Evolutionary conservation across 495 filamentous ascomycete species (phyloP).

Genomic region (Penicillium coffeae): DNA sequence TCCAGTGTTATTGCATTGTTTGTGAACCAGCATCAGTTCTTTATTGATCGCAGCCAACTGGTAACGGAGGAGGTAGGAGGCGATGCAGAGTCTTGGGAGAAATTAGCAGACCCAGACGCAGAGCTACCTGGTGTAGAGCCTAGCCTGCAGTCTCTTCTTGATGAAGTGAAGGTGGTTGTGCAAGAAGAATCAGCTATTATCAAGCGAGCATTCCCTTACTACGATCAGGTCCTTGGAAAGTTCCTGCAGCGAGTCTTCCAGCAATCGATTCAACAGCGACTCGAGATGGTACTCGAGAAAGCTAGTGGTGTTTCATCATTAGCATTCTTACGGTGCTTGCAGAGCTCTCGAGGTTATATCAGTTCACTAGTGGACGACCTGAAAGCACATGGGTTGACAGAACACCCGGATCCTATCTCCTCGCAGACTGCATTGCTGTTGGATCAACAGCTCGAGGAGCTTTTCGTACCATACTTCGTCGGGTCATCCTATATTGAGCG

Average conservation of each 20-base stretch:
- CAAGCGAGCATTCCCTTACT: slow-evolving; percentile 90
- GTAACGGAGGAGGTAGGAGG: slow-evolving; percentile 85
- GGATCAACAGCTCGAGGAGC: slow-evolving; percentile 93
- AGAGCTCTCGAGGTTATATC: slow-evolving; percentile 84
- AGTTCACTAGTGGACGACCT: slow-evolving; percentile 83
- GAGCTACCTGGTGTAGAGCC: slow-evolving; percentile 88
- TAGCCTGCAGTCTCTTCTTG: slow-evolving; percentile 83
- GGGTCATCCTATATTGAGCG: slow-evolving; percentile 94
- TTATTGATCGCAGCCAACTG: slow-evolving; percentile 87
- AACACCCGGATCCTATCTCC: slow-evolving; percentile 87
- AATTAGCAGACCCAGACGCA: slow-evolving; percentile 87
- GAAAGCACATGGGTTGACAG: slow-evolving; percentile 90
- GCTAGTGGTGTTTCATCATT: slow-evolving; percentile 85
- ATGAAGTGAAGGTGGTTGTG: slow-evolving; percentile 92
- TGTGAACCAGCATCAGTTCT: slow-evolving; percentile 99
- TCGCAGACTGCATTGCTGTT: slow-evolving; percentile 79
- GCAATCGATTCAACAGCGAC: slow-evolving; percentile 90
- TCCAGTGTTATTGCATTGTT: slow-evolving; percentile 90
- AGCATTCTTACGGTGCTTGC: slow-evolving; percentile 85
- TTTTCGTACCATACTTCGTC: slow-evolving; percentile 93
- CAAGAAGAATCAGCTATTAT: slow-evolving; percentile 97
- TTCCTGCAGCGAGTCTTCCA: slow-evolving; percentile 96
- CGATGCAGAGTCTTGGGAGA: slow-evolving; percentile 83
- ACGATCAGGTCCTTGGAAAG: slow-evolving; percentile 85
- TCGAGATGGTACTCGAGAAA: slow-evolving; percentile 96